A percentile compares a stretch with the other conserved stretches of the same genome.
Conservation (phyloP, 2,329 filamentous ascomycete genomes). For the Nemania sp. region DNA sequence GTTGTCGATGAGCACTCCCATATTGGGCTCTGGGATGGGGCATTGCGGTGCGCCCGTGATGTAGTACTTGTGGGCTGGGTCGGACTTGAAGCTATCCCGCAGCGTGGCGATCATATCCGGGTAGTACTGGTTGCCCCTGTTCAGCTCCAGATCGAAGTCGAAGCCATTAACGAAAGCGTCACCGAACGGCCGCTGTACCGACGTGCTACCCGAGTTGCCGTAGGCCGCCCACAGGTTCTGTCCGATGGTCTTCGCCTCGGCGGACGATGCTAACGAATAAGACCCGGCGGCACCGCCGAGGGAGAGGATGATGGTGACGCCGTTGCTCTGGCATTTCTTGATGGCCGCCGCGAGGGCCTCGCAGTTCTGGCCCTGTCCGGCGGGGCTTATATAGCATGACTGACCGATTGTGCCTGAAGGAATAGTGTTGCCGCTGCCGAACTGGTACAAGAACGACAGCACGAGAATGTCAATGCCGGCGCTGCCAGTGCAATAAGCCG, state of each 20-base stretch:
- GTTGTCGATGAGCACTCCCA: conserved; percentile 45
- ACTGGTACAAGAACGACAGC: conserved; percentile 49
- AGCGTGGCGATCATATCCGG: conserved; percentile 39
- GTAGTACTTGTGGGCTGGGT: conserved; percentile 46
- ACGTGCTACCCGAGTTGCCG: conserved; percentile 43
- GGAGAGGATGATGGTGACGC: conserved; percentile 52
- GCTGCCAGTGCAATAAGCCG: conserved; percentile 43
- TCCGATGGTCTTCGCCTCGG: conserved; percentile 47
- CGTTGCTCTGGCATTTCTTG: conserved; percentile 43
- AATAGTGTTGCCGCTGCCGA: conserved; percentile 42
- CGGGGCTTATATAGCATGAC: conserved; percentile 44
- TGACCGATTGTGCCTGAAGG: conserved; percentile 48
- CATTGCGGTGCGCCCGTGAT: conserved; percentile 55
- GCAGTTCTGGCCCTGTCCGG: conserved; percentile 44
- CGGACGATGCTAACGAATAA: conserved; percentile 42
- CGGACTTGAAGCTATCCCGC: conserved; percentile 42
- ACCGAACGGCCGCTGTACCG: conserved; percentile 50
- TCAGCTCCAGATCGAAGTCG: conserved; percentile 44
- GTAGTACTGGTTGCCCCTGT: conserved; percentile 44
- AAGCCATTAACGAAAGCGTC: conserved; percentile 45
- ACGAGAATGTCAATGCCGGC: conserved; percentile 51
- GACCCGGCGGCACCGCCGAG: conserved; percentile 48
- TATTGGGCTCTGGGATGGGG: conserved; percentile 49
- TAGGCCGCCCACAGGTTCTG: conserved; percentile 52
- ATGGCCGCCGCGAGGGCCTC: conserved; percentile 48